These are phyloP conservation scores for Carex scoparia DNA, from an alignment of 176 grass and related monocot genomes.

Conservation along the genomic window DNA sequence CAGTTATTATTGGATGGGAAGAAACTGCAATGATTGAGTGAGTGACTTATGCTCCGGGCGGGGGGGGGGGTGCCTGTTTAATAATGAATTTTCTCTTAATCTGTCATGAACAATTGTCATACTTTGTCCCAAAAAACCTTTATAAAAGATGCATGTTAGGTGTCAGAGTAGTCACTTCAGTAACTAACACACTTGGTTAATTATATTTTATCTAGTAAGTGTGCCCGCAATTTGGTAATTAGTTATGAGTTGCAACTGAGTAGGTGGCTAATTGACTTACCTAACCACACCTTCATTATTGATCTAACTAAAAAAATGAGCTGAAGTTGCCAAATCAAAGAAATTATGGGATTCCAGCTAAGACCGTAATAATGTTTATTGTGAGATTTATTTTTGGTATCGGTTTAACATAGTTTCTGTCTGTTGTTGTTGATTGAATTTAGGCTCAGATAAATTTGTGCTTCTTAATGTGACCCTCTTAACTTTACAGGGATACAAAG, in stretches of 20 bases:
- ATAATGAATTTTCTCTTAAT: background rate
- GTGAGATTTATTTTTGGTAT: background rate
- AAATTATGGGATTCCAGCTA: conserved; percentile 3
- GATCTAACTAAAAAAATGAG: background rate
- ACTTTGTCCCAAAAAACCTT: background rate
- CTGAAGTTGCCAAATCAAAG: background rate
- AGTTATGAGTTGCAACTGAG: background rate
- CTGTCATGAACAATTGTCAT: background rate
- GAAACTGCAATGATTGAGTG: background rate
- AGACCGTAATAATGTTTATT: background rate
- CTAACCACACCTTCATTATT: conserved; percentile 11
- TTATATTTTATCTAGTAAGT: background rate
- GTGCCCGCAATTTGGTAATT: conserved; percentile 11
- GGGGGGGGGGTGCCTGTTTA: background rate
- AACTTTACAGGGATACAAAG: conserved; percentile 56
- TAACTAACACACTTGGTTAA: conserved; percentile 8
- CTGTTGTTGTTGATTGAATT: background rate
- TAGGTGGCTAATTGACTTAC: background rate
- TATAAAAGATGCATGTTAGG: background rate
- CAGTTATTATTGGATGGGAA: background rate
- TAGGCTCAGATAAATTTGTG: background rate
- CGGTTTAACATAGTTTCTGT: background rate
- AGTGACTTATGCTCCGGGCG: background rate
- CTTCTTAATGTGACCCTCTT: background rate
- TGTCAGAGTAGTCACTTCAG: background rate